These are phyloP conservation scores for Chenopodium suecicum DNA, from an alignment of 148 eudicot species.

Conservation along the genomic window DNA sequence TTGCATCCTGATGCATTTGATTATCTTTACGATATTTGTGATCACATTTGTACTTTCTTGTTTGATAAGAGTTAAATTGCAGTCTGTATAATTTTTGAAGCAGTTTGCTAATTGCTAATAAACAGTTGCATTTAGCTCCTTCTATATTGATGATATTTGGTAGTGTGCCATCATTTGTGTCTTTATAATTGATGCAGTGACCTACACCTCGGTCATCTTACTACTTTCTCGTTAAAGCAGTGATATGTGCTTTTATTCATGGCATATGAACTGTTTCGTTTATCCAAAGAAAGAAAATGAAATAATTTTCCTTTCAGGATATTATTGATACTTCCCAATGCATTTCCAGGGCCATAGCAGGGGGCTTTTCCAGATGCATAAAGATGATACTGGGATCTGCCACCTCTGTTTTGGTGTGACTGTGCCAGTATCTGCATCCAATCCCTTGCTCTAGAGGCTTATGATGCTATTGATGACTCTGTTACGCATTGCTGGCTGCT, in stretches of 20 bases:
- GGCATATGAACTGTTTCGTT: conserved; percentile 30
- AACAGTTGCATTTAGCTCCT: conserved; percentile 8
- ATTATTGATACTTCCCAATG: conserved; percentile 62
- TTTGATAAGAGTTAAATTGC: neutral
- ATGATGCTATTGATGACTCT: conserved; percentile 32
- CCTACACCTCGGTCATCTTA: neutral
- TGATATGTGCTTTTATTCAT: conserved; percentile 20
- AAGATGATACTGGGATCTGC: conserved; percentile 49
- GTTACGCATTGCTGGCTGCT: conserved; percentile 25
- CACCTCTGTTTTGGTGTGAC: conserved; percentile 40
- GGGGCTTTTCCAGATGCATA: conserved; percentile 49
- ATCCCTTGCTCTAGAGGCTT: conserved; percentile 31
- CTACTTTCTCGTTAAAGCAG: neutral
- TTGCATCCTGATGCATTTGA: conserved; percentile 1
- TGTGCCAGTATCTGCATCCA: conserved; percentile 39
- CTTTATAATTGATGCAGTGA: conserved; percentile 5
- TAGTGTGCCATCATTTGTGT: neutral
- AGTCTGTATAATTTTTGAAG: neutral
- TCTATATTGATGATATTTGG: neutral
- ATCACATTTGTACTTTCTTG: conserved; percentile 15
- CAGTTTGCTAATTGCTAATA: neutral
- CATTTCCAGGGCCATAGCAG: conserved; percentile 71
- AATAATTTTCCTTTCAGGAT: conserved; percentile 30
- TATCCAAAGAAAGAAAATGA: conserved; percentile 17
- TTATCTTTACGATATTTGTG: neutral